These are phyloP conservation scores for Peronospora belbahrii DNA, from an alignment of 352 stramenopile genomes.

Conservation along the genomic window DNA sequence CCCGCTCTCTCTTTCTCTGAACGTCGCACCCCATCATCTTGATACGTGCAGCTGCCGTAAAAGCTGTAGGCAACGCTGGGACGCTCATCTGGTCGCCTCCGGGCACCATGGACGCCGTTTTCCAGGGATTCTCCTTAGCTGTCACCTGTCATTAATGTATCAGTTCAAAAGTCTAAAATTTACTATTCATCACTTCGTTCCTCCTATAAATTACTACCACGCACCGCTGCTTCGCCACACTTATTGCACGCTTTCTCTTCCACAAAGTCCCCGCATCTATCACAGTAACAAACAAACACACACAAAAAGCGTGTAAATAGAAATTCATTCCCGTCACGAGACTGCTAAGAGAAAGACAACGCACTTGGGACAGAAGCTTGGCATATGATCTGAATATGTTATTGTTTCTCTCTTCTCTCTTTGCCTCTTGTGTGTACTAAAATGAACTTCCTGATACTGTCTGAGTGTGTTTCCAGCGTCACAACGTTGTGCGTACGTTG, in stretches of 20 bases:
- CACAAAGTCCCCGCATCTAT: constrained; percentile 54
- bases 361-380: constrained; percentile 62
- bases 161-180: not conserved
- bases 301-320: not conserved
- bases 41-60: constrained; percentile 42
- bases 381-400: no score
- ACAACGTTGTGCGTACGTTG: constrained; percentile 14
- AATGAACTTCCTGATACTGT: constrained; percentile 16
- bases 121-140: constrained; percentile 45
- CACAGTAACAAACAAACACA: not conserved
- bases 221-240: constrained; percentile 58
- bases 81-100: constrained; percentile 33
- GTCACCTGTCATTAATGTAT: constrained; percentile 23
- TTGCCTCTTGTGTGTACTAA: constrained; percentile 5
- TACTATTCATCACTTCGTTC: not conserved
- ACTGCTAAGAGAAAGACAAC: constrained; percentile 1
- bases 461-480: constrained; percentile 7
- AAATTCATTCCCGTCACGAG: not conserved
- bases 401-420: constrained; percentile 9
- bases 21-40: constrained; percentile 43
- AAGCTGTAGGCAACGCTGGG: constrained; percentile 57
- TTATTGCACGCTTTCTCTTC: constrained; percentile 42
- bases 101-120: constrained; percentile 32
- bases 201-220: not conserved
- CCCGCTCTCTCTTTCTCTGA: not conserved